phyloP scores from a whole-genome alignment of 164 flowering plant genomes.

The Hamamelis virginiana region DNA sequence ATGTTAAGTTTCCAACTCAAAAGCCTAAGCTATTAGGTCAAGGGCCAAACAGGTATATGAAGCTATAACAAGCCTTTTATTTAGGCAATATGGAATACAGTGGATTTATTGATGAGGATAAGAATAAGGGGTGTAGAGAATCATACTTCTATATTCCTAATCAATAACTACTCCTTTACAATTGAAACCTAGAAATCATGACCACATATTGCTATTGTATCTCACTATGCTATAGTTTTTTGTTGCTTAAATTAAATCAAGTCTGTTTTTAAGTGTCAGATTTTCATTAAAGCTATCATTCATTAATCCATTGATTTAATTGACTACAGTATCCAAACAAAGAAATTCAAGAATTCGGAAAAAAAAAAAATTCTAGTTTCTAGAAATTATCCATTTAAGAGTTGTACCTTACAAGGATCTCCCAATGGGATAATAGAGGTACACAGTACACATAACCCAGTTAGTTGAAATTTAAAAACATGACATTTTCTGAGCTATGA shows the following conservation, averaged over 20 bases:
- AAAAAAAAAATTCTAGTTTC: no score
- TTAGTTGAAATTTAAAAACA: no score
- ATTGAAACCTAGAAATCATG: background rate
- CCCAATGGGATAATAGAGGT: no score
- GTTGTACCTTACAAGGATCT: no score
- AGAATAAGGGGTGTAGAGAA: background rate
- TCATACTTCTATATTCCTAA: background rate
- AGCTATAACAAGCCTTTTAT: no score
- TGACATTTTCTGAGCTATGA: no score
- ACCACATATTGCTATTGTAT: background rate
- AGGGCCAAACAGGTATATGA: no score
- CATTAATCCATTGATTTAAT: background rate
- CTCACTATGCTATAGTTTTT: background rate
- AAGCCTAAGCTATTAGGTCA: no score
- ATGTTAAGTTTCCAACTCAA: no score
- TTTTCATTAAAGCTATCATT: background rate
- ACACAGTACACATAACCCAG: no score
- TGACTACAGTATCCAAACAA: background rate
- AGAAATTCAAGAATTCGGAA: background rate
- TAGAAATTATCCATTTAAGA: no score
- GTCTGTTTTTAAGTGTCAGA: background rate
- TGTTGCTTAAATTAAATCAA: background rate
- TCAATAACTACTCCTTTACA: background rate
- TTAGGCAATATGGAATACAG: no score
- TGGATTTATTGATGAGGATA: background rate